Conservation (phyloP, 495 filamentous ascomycete species). For the Penicillium bovifimosum region DNA sequence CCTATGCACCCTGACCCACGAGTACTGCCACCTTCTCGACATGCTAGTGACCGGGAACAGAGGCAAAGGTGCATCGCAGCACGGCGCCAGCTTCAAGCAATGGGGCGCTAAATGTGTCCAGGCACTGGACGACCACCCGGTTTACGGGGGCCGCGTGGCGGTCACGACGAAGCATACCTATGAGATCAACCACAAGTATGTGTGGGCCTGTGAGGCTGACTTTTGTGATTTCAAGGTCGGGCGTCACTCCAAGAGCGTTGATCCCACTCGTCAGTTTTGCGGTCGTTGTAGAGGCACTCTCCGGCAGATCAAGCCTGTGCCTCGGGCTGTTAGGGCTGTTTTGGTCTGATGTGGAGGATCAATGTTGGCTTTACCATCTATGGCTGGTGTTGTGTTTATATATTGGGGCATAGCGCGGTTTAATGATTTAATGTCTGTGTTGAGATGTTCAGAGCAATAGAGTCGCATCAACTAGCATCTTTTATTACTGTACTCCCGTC, state of each 20-base stretch:
- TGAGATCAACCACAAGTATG: slow-evolving; percentile 82
- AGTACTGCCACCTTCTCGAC: slow-evolving; percentile 90
- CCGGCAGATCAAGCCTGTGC: slow-evolving; percentile 74
- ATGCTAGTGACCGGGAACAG: slow-evolving; percentile 70
- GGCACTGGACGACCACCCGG: slow-evolving; percentile 37
- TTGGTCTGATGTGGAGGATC: slow-evolving; percentile 6
- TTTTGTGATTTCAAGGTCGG: slow-evolving; percentile 63
- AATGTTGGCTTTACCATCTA: slow-evolving; percentile 11
- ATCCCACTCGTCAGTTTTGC: slow-evolving; percentile 60
- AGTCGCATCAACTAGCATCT: too few relatives aligned
- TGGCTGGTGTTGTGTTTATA: background rate
- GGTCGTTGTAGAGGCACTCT: slow-evolving; percentile 62
- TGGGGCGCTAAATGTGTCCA: slow-evolving; percentile 52
- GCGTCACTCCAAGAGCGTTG: slow-evolving; percentile 78
- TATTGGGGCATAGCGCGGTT: background rate
- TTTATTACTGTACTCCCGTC: too few relatives aligned
- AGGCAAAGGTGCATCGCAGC: slow-evolving; percentile 51
- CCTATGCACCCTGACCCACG: slow-evolving; percentile 83
- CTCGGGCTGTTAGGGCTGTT: slow-evolving; percentile 53
- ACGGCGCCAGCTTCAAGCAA: slow-evolving; percentile 76
- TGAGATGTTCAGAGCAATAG: too few relatives aligned
- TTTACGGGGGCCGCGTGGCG: slow-evolving; percentile 51
- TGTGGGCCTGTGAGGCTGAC: slow-evolving; percentile 64
- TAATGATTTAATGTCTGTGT: background rate
- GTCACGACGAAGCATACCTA: slow-evolving; percentile 87